A percentile compares a stretch with the other conserved stretches of the same genome.
phyloP scores from a whole-genome alignment of 495 filamentous ascomycete genomes.

The Hypoxylon lienhwacheense region DNA sequence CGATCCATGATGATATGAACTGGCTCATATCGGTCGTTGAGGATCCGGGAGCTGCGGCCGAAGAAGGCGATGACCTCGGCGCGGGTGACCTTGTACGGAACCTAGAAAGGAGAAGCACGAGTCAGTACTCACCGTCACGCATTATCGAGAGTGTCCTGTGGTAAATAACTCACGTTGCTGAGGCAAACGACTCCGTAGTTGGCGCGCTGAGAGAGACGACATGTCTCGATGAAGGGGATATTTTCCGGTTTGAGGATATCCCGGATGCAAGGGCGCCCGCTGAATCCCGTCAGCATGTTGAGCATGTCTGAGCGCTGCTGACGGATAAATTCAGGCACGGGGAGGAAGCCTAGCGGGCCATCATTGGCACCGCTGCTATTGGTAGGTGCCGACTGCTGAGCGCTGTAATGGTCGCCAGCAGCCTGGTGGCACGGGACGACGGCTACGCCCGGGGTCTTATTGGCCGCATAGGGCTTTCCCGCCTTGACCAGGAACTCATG shows the following conservation, averaged over 20 bases:
- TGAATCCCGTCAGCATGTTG: slow-evolving; percentile 31
- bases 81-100: slow-evolving; percentile 69
- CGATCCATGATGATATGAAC: slow-evolving; percentile 87
- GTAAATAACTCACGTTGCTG: slow-evolving; percentile 37
- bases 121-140: background rate
- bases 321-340: background rate
- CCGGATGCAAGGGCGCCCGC: slow-evolving; percentile 35
- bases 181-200: slow-evolving; percentile 40
- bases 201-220: background rate
- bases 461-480: too few relatives aligned
- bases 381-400: background rate
- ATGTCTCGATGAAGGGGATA: slow-evolving; percentile 49
- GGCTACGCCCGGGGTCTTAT: too few relatives aligned
- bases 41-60: slow-evolving; percentile 64
- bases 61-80: slow-evolving; percentile 68
- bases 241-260: slow-evolving; percentile 39
- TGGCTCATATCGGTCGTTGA: slow-evolving; percentile 59
- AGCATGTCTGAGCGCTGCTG: slow-evolving; percentile 34
- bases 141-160: background rate
- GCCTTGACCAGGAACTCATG: too few relatives aligned
- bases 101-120: slow-evolving; percentile 50
- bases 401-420: background rate
- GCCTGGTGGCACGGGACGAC: background rate
- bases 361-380: background rate
- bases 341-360: slow-evolving; percentile 1